Percentiles rank a stretch among this genome's conserved stretches.
Conservation (phyloP, 2,329 filamentous ascomycete genomes). For the Hypomyces rosellus region DNA sequence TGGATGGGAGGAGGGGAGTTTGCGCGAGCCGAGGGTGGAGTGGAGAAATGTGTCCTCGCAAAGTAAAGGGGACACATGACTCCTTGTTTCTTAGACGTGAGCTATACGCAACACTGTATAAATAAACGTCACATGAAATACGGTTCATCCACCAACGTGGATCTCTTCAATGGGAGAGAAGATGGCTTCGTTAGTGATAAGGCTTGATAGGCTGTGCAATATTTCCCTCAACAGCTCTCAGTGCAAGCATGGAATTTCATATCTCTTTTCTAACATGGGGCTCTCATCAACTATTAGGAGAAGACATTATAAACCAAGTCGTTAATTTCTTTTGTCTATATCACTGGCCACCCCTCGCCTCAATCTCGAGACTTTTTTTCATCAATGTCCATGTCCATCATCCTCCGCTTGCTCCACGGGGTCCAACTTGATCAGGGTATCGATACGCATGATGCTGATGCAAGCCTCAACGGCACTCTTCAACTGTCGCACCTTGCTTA, state of each 20-base stretch:
- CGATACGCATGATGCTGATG: constrained; percentile 98
- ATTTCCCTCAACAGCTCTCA: too few species aligned
- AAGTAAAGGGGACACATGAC: constrained; percentile 5
- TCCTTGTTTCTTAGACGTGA: constrained; percentile 29
- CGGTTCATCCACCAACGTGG: too few species aligned
- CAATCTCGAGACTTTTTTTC: constrained; percentile 14
- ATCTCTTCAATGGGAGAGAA: too few species aligned
- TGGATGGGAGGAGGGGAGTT: background rate
- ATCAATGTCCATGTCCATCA: constrained; percentile 78
- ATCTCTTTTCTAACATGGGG: too few species aligned
- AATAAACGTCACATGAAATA: constrained; percentile 27
- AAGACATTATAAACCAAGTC: constrained; percentile 2
- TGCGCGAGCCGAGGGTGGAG: too few species aligned
- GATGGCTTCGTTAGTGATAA: background rate
- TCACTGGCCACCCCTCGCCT: background rate
- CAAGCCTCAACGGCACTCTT: constrained; percentile 98
- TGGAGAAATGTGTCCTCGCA: constrained; percentile 2
- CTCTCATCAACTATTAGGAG: background rate
- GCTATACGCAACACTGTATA: constrained; percentile 31
- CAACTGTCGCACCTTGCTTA: constrained; percentile 96
- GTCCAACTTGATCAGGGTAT: constrained; percentile 97
- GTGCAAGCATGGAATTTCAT: too few species aligned
- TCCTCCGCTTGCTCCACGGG: constrained; percentile 67
- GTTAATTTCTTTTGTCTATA: constrained; percentile 15
- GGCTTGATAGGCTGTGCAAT: too few species aligned